Base-by-base conservation (phyloP, 2,329 filamentous ascomycete species). In the Epichloe coenophiala region DNA sequence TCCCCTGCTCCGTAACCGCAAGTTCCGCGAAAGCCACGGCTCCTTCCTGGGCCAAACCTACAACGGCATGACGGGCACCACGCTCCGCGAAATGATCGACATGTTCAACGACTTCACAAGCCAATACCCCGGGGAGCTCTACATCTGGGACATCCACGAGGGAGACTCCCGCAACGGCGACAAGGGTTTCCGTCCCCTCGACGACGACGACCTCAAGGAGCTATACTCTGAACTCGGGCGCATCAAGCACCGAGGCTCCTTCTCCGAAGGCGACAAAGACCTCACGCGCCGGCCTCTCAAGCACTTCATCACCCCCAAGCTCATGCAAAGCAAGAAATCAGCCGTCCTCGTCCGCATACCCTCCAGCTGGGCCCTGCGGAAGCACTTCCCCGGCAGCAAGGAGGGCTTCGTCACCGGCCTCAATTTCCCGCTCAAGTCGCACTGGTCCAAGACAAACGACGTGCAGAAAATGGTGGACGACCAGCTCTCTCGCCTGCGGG, bases 121-220 rank as follows among this genome's bases (percentile, higher is more conserved):
- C 0, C 40, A 59, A 5, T 44, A 57, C 21, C 63, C 64, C 3
- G 64, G 65, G 11, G 65, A 67, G 53, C 56, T 67, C 44, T 57
- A 63, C 57, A 65, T 67, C 50, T 57, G 58, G 50, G 64, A 67
- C 46, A 51, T 67, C 12, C 55, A 63, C 37, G 5, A 6, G 2
- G 13, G 12, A 1, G 54, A 58, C 2, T 49, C 47, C 23, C 53
- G 51, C 38, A 47, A 42, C 19, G 40, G 46, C 2, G 17, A 43
- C 13, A 46, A 42, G 11, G 12, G n/a, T 6, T 55, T 39, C n/a
- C 15, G 37, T 4, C 3, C 12, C 1, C 40, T 58, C 17, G 21
- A 50, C 15, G 33, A 47, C 8, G 8, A 17, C 6, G 55, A 55
- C 1, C 53, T 51, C 2, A 40, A 40, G 4, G 19, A 42, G 6